Conservation (phyloP, 2,329 filamentous ascomycete species). For the Balansia obtecta region DNA sequence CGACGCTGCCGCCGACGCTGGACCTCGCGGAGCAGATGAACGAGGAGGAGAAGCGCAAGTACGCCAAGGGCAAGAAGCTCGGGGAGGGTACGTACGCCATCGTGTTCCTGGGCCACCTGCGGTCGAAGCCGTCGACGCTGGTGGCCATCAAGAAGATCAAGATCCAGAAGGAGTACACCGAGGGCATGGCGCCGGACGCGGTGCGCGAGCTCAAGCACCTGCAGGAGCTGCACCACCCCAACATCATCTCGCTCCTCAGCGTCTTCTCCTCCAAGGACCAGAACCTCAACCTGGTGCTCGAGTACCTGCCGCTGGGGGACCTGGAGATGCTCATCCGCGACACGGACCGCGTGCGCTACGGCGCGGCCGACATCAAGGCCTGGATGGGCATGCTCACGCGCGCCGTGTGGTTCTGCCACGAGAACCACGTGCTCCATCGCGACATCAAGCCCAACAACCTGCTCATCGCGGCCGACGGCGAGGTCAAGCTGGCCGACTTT, state of each 20-base stretch:
- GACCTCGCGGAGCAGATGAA: conserved; percentile 73
- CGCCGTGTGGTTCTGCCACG: conserved; percentile 93
- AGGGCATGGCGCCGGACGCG: conserved; percentile 88
- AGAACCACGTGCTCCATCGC: conserved; percentile 84
- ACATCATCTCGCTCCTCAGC: conserved; percentile 84
- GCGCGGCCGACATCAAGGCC: conserved; percentile 82
- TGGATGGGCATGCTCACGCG: conserved; percentile 98
- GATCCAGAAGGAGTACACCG: conserved; percentile 70
- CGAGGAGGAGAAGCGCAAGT: conserved; percentile 73
- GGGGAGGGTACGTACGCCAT: conserved; percentile 96
- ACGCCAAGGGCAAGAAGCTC: conserved; percentile 83
- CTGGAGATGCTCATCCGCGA: conserved; percentile 91
- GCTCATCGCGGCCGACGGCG: conserved; percentile 82
- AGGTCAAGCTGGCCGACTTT: conserved; percentile 95
- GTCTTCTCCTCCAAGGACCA: conserved; percentile 95
- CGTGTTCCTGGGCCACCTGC: conserved; percentile 79
- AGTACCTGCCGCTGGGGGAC: conserved; percentile 87
- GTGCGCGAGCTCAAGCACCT: conserved; percentile 93
- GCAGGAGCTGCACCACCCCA: conserved; percentile 86
- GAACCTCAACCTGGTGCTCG: conserved; percentile 90
- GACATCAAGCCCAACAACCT: conserved; percentile 99
- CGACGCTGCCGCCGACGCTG: conserved; percentile 27
- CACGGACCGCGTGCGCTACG: conserved; percentile 64
- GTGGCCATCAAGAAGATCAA: conserved; percentile 95
- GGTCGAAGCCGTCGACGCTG: conserved; percentile 54